Evolutionary conservation across 495 filamentous ascomycete genomes (phyloP).

Genomic region (Schizothecium vesticola): DNA sequence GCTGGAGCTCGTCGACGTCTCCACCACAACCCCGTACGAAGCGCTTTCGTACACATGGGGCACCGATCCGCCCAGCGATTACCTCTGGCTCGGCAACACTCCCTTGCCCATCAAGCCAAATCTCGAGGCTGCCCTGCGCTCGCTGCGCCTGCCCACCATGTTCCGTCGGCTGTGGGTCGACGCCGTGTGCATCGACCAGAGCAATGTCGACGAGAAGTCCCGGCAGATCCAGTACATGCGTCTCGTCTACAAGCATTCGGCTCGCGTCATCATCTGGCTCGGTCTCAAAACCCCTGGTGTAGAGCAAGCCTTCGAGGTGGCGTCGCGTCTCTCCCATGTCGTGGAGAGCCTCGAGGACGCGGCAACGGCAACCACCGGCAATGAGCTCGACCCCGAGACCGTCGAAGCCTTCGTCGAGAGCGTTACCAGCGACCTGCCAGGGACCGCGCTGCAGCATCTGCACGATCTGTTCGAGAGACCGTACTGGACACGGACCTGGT

Average conservation of each 20-base stretch:
- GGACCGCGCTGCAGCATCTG: not conserved
- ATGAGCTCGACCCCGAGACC: not conserved
- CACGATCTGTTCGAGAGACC: constrained; percentile 1
- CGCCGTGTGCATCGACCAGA: too few species aligned
- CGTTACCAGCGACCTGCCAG: not conserved
- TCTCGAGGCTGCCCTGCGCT: too few species aligned
- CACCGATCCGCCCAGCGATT: too few species aligned
- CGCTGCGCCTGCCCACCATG: too few species aligned
- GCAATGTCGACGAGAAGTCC: too few species aligned
- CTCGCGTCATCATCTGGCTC: not conserved
- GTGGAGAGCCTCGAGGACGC: not conserved
- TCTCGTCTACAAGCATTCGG: too few species aligned
- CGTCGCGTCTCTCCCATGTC: not conserved
- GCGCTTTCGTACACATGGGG: not conserved
- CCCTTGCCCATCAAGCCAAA: too few species aligned
- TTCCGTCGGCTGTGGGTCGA: too few species aligned
- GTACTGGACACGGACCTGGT: constrained; percentile 1
- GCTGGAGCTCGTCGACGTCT: too few species aligned
- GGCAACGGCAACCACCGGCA: not conserved
- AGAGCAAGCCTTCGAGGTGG: not conserved
- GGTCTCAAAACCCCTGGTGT: not conserved
- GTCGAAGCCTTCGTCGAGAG: not conserved
- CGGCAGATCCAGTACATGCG: too few species aligned
- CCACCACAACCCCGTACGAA: not conserved
- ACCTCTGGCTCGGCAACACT: too few species aligned